Evolutionary conservation across 1,139 yeast genomes (phyloP).

Genomic region (Saccharomyces pastorianus): DNA sequence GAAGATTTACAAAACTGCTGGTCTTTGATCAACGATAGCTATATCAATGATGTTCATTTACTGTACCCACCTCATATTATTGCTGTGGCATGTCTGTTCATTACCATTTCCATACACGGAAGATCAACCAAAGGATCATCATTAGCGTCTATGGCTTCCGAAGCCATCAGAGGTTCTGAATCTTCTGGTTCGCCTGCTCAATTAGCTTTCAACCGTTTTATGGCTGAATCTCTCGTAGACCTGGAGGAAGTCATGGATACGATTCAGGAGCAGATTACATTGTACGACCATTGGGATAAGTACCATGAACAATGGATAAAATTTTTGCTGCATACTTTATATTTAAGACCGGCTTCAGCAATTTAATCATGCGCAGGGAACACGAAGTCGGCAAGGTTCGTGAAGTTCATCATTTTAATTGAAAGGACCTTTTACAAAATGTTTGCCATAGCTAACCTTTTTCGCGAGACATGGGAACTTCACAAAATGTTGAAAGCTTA

Average conservation of each 20-base stretch:
- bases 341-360: constrained; percentile 17
- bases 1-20: constrained; percentile 81
- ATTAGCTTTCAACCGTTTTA: constrained; percentile 46
- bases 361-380: not conserved
- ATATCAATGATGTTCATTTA: constrained; percentile 76
- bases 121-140: constrained; percentile 9
- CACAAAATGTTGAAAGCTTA: no score
- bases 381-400: not conserved
- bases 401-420: not conserved
- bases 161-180: not conserved
- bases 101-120: constrained; percentile 22
- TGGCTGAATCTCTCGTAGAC: constrained; percentile 70
- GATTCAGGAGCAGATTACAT: constrained; percentile 68
- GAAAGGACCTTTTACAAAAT: not conserved
- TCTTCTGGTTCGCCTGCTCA: constrained; percentile 8
- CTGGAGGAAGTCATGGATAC: constrained; percentile 70
- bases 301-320: constrained; percentile 55
- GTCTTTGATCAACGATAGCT: constrained; percentile 86
- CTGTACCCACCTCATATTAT: constrained; percentile 86
- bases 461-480: no score
- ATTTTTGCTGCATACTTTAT: constrained; percentile 28
- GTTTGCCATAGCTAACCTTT: not conserved
- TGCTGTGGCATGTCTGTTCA: constrained; percentile 66
- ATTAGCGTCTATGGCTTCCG: not conserved
- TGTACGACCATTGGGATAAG: constrained; percentile 78